Evolutionary conservation across 169 alveolate genomes (phyloP), one percentile per base, ranked within the genome.

Genomic region (Eimeria falciformis): DNA sequence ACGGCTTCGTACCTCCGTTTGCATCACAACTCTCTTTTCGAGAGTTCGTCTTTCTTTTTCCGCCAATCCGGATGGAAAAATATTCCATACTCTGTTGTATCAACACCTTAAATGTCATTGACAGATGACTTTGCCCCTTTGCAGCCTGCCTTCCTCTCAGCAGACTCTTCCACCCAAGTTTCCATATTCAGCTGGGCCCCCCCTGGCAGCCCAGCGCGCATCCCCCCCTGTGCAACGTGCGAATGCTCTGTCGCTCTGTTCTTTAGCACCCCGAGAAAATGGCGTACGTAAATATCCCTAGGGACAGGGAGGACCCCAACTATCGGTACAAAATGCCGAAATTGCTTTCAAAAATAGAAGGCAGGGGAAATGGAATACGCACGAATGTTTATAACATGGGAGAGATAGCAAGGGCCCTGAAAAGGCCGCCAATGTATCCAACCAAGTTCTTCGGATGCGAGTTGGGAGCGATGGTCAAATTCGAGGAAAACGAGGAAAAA

Each of bases 381-480:
- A 99, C 99, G 29, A 98, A 98, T 94, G 96, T 99, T 29, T 95
- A 98, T 66, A 99, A 99, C 93, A 96, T 98, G 97, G 99, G 98
- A 29, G 99, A 99, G 69, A 98, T 99, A 69, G 99, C 99, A 0
- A 95, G 99, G 56, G 97, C 98, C 7, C 92, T 97, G 50, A 97
- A 97, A 84, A 92, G 98, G 37, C 98, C 97, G 3, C 98, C 98
- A 25, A 94, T 95, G 93, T 97, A 97, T 92, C 98, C 99, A n/a
- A 97, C 99, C 18, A 96, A 97, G 95, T 98, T 97, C 95, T 97
- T 97, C 86, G 99, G 99, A 81, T 96, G 99, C 94, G 98, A 98
- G 95, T 93, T 98, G 83, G 99, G 99, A 46, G 98, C 99, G 79
- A 96, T 96, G 98, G 97, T 98, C 45, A 99, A 99, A 95, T 98